Evolutionary conservation across 83 land plant genomes (phyloP), one percentile per base, ranked within the genome.

Genomic region (Thuja plicata): DNA sequence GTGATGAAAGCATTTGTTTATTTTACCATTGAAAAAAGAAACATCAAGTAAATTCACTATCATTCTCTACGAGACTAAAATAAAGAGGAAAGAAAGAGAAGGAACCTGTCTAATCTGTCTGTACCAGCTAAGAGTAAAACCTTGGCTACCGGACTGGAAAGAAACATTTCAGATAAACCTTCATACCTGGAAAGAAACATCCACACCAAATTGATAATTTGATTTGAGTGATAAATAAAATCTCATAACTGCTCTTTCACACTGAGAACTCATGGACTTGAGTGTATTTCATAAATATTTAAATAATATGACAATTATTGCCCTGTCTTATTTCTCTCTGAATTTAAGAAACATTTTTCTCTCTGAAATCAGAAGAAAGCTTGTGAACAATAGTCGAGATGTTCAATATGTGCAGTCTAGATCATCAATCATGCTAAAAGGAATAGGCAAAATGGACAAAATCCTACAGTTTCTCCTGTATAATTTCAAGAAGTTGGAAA

Each of bases 41-140:
- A 32, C 34, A 45, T 12, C 12, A 84, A 32, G 60, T 34, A 84
- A 50, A 15, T 16, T 50, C 34, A 52, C 13, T n/a, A 84, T 17
- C 38, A 50, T 0, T 24, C 37, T 84, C 16, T 32, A 12, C 1
- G 57, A 62, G 27, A 87, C 17, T 34, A 74, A 55, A 78, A 81
- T 32, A 86, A 30, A 85, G 43, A 54, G 17, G 2, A 74, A 45
- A 60, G 55, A 66, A 82, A 86, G 38, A n/a, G 48, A 88, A 43
- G 48, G 50, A 87, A 98, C 99, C 95, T 95, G 96, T 98, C 99
- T 71, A 98, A 88, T 94, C 99, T 92, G 92, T 98, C 99, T 50
- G 99, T 97, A 87, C 99, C 99, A 55, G 99, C 99, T 89, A 98
- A 89, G 19, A 98, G 91, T 84, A 98, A 91, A 78, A 97, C 90